A percentile compares a stretch with the other conserved stretches of the same genome.
These are phyloP conservation scores for Ulvella scutata DNA, from an alignment of 139 green algal species.

Conservation along the genomic window DNA sequence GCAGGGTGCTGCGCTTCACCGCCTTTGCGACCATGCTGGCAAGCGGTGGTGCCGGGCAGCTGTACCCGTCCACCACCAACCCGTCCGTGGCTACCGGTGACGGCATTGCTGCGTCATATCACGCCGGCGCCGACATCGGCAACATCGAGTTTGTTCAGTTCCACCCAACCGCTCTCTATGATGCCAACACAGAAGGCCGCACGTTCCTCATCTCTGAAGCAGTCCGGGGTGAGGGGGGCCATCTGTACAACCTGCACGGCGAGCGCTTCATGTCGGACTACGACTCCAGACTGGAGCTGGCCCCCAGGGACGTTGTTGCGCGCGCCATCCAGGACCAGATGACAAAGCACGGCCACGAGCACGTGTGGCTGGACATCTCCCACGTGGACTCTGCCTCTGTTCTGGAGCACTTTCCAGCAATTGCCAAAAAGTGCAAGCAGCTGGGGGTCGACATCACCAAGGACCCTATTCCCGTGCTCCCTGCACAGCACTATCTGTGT, in stretches of 20 bases:
- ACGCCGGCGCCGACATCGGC: conserved; percentile 53
- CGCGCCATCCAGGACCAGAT: conserved; percentile 81
- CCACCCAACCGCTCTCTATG: conserved; percentile 78
- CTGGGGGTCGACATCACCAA: conserved; percentile 83
- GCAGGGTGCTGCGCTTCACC: conserved; percentile 25
- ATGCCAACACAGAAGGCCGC: conserved; percentile 18
- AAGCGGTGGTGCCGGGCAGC: conserved; percentile 74
- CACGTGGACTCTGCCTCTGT: conserved; percentile 56
- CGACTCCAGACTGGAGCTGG: conserved; percentile 75
- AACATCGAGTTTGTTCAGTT: conserved; percentile 99
- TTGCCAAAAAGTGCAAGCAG: conserved; percentile 46
- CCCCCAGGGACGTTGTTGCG: conserved; percentile 88
- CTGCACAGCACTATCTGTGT: conserved; percentile 95
- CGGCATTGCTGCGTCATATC: conserved; percentile 87
- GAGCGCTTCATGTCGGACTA: conserved; percentile 92
- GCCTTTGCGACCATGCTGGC: conserved; percentile 76
- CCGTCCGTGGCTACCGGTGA: conserved; percentile 87
- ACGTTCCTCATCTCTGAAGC: conserved; percentile 93
- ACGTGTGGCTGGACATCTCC: conserved; percentile 88
- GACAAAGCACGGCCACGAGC: conserved; percentile 28
- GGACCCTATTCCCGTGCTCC: conserved; percentile 86
- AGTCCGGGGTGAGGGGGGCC: conserved; percentile 79
- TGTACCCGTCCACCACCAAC: conserved; percentile 97
- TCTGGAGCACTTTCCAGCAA: conserved; percentile 87
- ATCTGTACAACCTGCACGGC: conserved; percentile 68